Conservation (phyloP, 2,329 filamentous ascomycete genomes). For the Ophioceras dolichostomum region DNA sequence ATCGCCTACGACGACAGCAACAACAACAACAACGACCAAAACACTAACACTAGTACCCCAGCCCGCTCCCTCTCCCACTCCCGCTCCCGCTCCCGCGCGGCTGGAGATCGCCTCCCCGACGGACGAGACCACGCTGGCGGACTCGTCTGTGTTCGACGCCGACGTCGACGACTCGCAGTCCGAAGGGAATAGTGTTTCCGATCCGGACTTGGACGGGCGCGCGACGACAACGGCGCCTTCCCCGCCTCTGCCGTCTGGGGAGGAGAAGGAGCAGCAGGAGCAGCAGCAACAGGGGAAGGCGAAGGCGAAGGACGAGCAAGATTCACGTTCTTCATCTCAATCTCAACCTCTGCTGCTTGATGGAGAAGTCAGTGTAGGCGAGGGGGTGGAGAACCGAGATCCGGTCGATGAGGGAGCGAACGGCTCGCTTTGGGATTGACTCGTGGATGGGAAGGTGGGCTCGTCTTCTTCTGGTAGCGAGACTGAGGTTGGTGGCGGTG, state of each 20-base stretch:
- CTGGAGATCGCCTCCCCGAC: constrained; percentile 7
- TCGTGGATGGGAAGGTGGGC: constrained; percentile 3
- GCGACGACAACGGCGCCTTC: background rate
- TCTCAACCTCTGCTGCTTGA: too few species aligned
- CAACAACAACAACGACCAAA: too few species aligned
- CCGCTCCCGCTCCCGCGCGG: background rate
- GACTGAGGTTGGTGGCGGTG: background rate
- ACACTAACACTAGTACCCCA: too few species aligned
- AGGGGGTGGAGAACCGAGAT: background rate
- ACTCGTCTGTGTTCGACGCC: constrained; percentile 6
- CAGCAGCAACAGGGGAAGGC: background rate
- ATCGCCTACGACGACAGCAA: too few species aligned
- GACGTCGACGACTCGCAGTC: constrained; percentile 4
- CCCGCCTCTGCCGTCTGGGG: background rate
- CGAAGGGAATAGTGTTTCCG: background rate
- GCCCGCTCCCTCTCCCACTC: background rate
- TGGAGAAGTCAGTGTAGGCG: too few species aligned
- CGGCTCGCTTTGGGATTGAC: constrained; percentile 3
- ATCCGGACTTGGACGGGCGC: constrained; percentile 7
- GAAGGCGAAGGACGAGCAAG: too few species aligned
- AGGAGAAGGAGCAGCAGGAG: background rate
- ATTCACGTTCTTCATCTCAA: too few species aligned
- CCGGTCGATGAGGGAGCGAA: background rate
- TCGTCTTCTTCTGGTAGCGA: background rate
- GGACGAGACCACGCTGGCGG: constrained; percentile 5